Conservation (phyloP, 164 flowering plant genomes). For the Macadamia integrifolia region DNA sequence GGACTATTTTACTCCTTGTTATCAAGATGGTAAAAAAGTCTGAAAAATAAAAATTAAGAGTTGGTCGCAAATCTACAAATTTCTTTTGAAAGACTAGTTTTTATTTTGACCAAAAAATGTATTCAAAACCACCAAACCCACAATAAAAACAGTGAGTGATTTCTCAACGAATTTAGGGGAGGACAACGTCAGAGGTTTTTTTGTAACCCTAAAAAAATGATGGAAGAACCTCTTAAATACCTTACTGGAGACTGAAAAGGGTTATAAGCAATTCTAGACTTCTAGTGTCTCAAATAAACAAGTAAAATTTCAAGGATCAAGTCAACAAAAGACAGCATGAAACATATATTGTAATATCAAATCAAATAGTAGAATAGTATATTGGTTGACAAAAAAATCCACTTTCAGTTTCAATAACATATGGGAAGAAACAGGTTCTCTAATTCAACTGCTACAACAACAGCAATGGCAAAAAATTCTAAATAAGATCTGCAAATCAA, state of each 20-base stretch:
- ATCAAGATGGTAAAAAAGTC: neutral
- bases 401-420: neutral
- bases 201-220: neutral
- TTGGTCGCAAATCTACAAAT: neutral
- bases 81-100: neutral
- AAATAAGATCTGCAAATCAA: conserved; percentile 16
- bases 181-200: conserved; percentile 1
- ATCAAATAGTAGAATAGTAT: neutral
- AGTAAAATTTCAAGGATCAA: neutral
- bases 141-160: conserved; percentile 25
- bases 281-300: neutral
- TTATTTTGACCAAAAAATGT: too few species aligned
- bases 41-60: neutral
- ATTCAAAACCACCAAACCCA: neutral
- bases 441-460: conserved; percentile 6
- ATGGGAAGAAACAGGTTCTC: neutral
- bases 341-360: conserved; percentile 8
- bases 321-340: neutral
- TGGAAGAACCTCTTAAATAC: neutral
- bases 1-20: neutral
- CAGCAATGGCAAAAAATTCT: conserved; percentile 1
- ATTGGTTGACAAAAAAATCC: neutral
- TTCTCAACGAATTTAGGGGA: neutral
- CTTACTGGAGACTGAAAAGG: neutral
- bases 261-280: neutral